Base-by-base conservation (phyloP, 768 basidiomycete species). In the Russula brevipes region DNA sequence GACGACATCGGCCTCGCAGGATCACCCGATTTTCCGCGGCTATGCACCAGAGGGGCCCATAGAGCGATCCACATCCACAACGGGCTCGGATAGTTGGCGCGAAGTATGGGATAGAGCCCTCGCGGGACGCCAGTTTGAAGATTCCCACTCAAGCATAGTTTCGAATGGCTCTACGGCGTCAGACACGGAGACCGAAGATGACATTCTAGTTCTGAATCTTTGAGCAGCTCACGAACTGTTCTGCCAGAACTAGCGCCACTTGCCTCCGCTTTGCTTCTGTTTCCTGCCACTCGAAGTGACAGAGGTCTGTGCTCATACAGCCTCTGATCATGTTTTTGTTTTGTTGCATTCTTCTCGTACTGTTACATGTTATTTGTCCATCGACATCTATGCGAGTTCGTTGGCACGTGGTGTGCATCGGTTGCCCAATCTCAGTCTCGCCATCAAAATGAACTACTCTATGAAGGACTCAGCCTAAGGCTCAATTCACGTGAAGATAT, bases 401-500 rank as follows among this genome's bases (percentile, higher is more conserved):
- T 24, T 24, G 24, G 24, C 24, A 24, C 24, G 24, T 24, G 24
- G 24, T 24, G 24, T 24, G 24, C 24, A 24, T 24, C 24, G 1
- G 24, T 1, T 1, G 24, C 24, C 24, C 24, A 24, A 24, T 71
- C 53, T 75, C 72, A 55, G 66, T 75, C 31, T 17, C 49, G n/a
- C 42, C 49, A 41, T 41, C 51, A 16, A 47, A 52, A 62, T 65
- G 64, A 63, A 59, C 54, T 81, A 81, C 73, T 82, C 83, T 12
- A 76, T 85, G 75, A 81, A 10, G 91, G 91, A 30, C 78, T 80
- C 68, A 87, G 86, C 45, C 81, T 96, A 55, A 96, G 94, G 74
- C 86, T 97, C 61, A 80, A 94, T 70, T 82, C 85, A 16, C 78
- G 81, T 12, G 83, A 78, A 0, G 91, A 96, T 64, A 84, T 95